A percentile compares a stretch with the other conserved stretches of the same genome.
Conservation (phyloP, 1,139 yeast species). For the Protomyces inouyei region DNA sequence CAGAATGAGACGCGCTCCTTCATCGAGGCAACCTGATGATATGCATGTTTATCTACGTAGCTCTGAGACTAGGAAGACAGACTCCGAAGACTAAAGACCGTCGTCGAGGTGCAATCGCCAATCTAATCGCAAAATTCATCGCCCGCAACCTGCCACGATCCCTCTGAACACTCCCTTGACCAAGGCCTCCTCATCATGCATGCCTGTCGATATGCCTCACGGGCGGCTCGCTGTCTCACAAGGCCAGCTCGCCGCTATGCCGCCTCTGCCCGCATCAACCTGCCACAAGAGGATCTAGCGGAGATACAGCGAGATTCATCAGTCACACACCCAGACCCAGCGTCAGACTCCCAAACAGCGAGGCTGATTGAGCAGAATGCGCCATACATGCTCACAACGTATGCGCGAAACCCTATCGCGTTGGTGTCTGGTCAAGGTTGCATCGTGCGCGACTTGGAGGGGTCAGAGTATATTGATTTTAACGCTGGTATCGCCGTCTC, state of each 20-base stretch:
- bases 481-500: slow-evolving; percentile 96
- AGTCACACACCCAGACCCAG: slow-evolving; percentile 28
- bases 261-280: not conserved
- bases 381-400: slow-evolving; percentile 72
- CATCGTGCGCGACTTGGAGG: slow-evolving; percentile 68
- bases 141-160: too few species aligned
- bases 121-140: not conserved
- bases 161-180: too few species aligned
- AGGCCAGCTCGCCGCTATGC: not conserved
- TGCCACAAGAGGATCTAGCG: slow-evolving; percentile 14
- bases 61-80: not conserved
- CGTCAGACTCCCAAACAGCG: slow-evolving; percentile 23
- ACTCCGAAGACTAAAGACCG: not conserved
- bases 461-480: slow-evolving; percentile 77
- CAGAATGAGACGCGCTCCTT: slow-evolving; percentile 10
- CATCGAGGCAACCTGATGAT: slow-evolving; percentile 4
- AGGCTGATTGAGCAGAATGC: slow-evolving; percentile 38
- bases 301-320: slow-evolving; percentile 7
- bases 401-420: slow-evolving; percentile 68
- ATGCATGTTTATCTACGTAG: not conserved
- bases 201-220: not conserved
- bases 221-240: not conserved
- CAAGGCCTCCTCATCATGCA: not conserved
- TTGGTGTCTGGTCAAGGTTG: slow-evolving; percentile 71
- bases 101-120: not conserved